Evolutionary conservation across 306 rosid genomes (phyloP).

Genomic region (Trifolium fragiferum): DNA sequence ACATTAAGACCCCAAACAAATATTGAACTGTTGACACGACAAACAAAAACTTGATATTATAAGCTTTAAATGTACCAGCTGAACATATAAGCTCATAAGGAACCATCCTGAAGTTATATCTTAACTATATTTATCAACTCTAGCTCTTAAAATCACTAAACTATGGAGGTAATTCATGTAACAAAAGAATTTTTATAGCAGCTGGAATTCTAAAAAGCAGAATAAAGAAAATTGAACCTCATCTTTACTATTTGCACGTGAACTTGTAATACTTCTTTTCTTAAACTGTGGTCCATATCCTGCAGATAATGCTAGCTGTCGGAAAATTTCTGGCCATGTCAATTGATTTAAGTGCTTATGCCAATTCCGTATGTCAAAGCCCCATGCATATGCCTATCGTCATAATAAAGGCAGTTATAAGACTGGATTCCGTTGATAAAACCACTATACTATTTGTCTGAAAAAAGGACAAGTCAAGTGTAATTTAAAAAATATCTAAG

Average conservation of each 20-base stretch:
- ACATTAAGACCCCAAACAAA: slow-evolving; percentile 1
- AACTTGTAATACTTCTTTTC: slow-evolving; percentile 67
- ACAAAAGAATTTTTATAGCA: slow-evolving; percentile 8
- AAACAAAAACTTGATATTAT: slow-evolving; percentile 19
- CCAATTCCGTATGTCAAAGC: slow-evolving; percentile 95
- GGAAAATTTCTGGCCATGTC: slow-evolving; percentile 96
- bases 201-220: slow-evolving; percentile 18
- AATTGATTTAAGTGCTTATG: slow-evolving; percentile 82
- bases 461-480: not conserved
- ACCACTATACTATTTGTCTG: not conserved
- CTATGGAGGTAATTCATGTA: slow-evolving; percentile 22
- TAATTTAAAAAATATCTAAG: slow-evolving; percentile 28
- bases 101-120: slow-evolving; percentile 21
- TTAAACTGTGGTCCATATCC: slow-evolving; percentile 92
- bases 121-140: slow-evolving; percentile 14
- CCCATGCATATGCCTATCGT: slow-evolving; percentile 92
- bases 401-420: slow-evolving; percentile 27
- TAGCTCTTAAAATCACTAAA: slow-evolving; percentile 16
- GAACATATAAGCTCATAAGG: slow-evolving; percentile 9
- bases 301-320: slow-evolving; percentile 90
- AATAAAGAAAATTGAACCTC: slow-evolving; percentile 61
- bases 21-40: not conserved
- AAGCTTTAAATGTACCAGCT: slow-evolving; percentile 29
- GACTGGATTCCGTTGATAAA: slow-evolving; percentile 14
- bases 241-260: slow-evolving; percentile 64